Conservation (phyloP, 495 filamentous ascomycete genomes). For the Bacidia rubella region DNA sequence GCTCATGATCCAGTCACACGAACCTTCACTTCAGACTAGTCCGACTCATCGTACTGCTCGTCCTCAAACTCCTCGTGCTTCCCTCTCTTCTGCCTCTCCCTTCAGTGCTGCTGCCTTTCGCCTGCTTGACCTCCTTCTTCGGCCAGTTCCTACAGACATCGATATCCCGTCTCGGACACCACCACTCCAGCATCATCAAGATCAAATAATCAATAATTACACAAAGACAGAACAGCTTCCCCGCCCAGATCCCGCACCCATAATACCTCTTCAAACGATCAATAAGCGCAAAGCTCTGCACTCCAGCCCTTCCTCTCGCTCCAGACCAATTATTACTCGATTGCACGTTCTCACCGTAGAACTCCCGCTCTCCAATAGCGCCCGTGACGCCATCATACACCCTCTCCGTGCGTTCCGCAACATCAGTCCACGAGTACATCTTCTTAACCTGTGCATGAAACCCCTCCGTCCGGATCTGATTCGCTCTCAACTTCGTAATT, state of each 20-base stretch:
- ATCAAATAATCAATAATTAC: slow-evolving; percentile 88
- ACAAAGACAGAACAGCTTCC: slow-evolving; percentile 90
- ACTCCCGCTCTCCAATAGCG: slow-evolving; percentile 68
- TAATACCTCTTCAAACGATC: slow-evolving; percentile 93
- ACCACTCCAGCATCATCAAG: slow-evolving; percentile 74
- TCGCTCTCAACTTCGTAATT: slow-evolving; percentile 65
- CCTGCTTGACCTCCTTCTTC: slow-evolving; percentile 36
- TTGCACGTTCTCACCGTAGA: slow-evolving; percentile 55
- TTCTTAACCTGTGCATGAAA: slow-evolving; percentile 94
- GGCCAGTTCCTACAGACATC: slow-evolving; percentile 89
- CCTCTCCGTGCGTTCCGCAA: slow-evolving; percentile 80
- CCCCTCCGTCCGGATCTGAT: slow-evolving; percentile 74
- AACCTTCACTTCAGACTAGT: too few relatives aligned
- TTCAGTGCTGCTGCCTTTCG: neutral
- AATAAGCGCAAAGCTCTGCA: slow-evolving; percentile 79
- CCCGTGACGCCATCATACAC: slow-evolving; percentile 89
- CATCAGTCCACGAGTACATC: slow-evolving; percentile 98
- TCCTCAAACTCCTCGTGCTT: too few relatives aligned
- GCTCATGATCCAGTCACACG: too few relatives aligned
- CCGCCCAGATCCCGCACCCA: slow-evolving; percentile 99
- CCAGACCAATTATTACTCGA: slow-evolving; percentile 49
- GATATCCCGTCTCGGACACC: slow-evolving; percentile 69
- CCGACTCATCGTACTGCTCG: too few relatives aligned
- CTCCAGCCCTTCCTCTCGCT: slow-evolving; percentile 57
- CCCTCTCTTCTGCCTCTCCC: neutral